Conservation (phyloP, 1,284 basidiomycete species). For the Wolfiporia cocos region DNA sequence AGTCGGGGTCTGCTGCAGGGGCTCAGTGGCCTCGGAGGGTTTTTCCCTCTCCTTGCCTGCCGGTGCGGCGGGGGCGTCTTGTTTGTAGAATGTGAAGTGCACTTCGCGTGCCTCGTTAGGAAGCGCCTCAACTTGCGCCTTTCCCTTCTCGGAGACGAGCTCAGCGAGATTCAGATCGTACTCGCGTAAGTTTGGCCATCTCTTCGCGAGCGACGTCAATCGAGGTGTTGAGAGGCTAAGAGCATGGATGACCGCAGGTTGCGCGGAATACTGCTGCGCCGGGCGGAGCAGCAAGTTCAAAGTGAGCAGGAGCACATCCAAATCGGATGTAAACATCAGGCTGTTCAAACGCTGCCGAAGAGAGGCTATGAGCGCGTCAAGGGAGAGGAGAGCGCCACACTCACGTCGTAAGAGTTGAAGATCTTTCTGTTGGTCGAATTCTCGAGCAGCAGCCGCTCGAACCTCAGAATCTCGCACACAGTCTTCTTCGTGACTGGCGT, state of each 20-base stretch:
- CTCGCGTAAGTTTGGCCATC: conserved; percentile 73
- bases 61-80: conserved; percentile 28
- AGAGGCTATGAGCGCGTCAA: conserved; percentile 12
- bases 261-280: conserved; percentile 89
- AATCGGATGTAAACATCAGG: conserved; percentile 83
- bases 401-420: conserved; percentile 94
- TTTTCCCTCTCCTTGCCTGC: conserved; percentile 34
- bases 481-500: conserved; percentile 72
- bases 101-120: conserved; percentile 69
- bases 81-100: conserved; percentile 70
- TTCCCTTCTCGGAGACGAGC: conserved; percentile 50
- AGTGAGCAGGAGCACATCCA: conserved; percentile 82
- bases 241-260: conserved; percentile 72
- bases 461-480: conserved; percentile 80
- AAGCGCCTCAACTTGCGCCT: conserved; percentile 48
- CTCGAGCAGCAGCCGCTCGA: conserved; percentile 88
- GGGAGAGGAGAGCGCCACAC: conserved; percentile 25
- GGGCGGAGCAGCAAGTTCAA: conserved; percentile 88
- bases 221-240: conserved; percentile 73
- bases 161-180: conserved; percentile 67
- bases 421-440: conserved; percentile 98
- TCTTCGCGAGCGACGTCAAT: conserved; percentile 63
- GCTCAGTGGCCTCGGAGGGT: conserved; percentile 36
- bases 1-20: conserved; percentile 31
- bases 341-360: conserved; percentile 76